Evolutionary conservation across 2,329 filamentous ascomycete species (phyloP).

Genomic region (Capronia epimyces): DNA sequence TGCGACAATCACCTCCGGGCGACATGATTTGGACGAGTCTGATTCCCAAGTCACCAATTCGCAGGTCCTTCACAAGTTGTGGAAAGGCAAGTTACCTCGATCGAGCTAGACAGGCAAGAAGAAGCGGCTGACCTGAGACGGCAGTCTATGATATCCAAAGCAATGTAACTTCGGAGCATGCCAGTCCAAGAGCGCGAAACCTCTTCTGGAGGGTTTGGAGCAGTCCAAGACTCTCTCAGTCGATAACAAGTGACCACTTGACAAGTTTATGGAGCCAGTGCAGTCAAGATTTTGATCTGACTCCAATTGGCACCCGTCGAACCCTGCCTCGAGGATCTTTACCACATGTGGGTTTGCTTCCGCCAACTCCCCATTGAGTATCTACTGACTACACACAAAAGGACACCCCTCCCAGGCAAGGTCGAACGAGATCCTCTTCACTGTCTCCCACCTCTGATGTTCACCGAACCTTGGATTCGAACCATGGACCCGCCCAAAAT

Average conservation of each 20-base stretch:
- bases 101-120: constrained; percentile 10
- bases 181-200: constrained; percentile 45
- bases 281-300: constrained; percentile 35
- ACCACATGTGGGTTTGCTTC: constrained; percentile 3
- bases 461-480: constrained; percentile 17
- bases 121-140: constrained; percentile 11
- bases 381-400: constrained; percentile 3
- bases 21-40: constrained; percentile 9
- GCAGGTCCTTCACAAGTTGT: constrained; percentile 40
- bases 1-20: constrained; percentile 12
- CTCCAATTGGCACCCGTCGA: constrained; percentile 30
- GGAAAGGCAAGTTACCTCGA: constrained; percentile 42
- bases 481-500: constrained; percentile 26
- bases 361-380: background rate
- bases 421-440: constrained; percentile 9
- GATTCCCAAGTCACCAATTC: constrained; percentile 9
- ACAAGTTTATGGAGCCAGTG: constrained; percentile 38
- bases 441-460: constrained; percentile 6
- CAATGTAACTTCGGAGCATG: constrained; percentile 38
- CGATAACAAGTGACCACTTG: constrained; percentile 38
- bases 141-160: constrained; percentile 46
- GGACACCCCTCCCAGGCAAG: background rate
- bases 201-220: constrained; percentile 52
- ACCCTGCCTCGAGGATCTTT: background rate
- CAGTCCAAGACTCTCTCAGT: constrained; percentile 35